Evolutionary conservation across 106 monocot species (phyloP).

Genomic region (Dioscorea dumetorum): DNA sequence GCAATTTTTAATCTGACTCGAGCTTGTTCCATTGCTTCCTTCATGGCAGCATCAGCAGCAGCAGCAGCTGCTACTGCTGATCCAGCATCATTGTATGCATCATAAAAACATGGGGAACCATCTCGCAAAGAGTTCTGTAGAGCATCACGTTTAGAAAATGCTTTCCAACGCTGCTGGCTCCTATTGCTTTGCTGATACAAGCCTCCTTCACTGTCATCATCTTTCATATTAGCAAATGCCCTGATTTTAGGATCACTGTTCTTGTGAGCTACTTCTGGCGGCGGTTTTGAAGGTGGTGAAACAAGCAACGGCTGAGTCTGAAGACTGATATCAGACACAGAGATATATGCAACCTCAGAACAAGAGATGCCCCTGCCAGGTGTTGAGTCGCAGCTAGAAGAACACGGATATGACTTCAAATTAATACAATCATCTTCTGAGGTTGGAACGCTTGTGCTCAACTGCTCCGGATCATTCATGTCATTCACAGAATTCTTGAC

Average conservation of each 20-base stretch:
- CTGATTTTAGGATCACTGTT: neutral
- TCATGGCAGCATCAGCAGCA: slow-evolving; percentile 73
- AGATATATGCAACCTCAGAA: neutral
- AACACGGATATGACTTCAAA: neutral
- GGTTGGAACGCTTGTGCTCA: neutral
- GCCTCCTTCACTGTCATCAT: neutral
- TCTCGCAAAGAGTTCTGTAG: slow-evolving; percentile 13
- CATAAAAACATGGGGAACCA: slow-evolving; percentile 19
- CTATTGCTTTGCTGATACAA: neutral
- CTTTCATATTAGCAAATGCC: neutral
- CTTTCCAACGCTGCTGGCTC: neutral
- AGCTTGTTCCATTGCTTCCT: slow-evolving; percentile 94
- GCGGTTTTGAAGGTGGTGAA: neutral
- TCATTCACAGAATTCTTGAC: neutral
- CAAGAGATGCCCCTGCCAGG: neutral
- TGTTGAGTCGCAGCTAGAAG: neutral
- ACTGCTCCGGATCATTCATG: neutral
- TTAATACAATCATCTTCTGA: neutral
- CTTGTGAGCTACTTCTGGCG: neutral
- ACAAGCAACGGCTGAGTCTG: neutral
- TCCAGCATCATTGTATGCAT: slow-evolving; percentile 48
- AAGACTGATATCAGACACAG: neutral
- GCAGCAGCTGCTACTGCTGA: slow-evolving; percentile 31
- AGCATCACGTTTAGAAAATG: slow-evolving; percentile 13
- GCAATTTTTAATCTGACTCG: slow-evolving; percentile 67